Base-by-base conservation (phyloP, 441 rosid genomes). In the Hura crepitans region DNA sequence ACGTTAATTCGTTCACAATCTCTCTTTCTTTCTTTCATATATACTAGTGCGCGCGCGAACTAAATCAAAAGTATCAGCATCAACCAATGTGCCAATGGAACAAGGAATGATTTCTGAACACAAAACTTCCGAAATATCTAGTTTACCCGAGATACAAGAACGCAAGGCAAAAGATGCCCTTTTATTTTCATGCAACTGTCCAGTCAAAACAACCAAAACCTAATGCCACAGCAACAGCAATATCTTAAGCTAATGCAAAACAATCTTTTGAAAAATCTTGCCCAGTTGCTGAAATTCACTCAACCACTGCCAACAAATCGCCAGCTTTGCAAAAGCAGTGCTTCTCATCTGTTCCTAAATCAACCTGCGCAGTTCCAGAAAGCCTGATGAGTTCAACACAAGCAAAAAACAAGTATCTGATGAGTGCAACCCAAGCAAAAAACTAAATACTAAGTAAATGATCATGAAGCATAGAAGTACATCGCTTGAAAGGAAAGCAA, bases 311-410 rank as follows among this genome's bases (percentile, higher is more conserved):
- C 74, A 93, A 76, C 73, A 93, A 77, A 72, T 89, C 98, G 15
- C 89, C 84, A 59, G 86, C 90, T 74, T 85, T 91, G 72, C 91
- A 86, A 51, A 93, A 93, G 78, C 92, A 87, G 71, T 89, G 97
- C 80, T 59, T 88, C 10, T 78, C 86, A 62, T 86, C 91, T 30
- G 92, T 77, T 62, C 95, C 97, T 80, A 93, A 80, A 75, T 91
- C 92, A 70, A 91, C 90, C 98, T 91, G 79, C 66, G 69, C 28
- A 73, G 10, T 6, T 13, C 27, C 47, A 15, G 20, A 14, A 22
- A 15, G 25, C 23, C 37, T 60, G 8, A 58, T 50, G 2, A 65
- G 55, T 23, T 56, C 65, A 30, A 39, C 22, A 9, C 47, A 54
- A 15, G 15, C 22, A 57, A 39, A 27, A 2, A 5, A 30, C 31